phyloP scores from a whole-genome alignment of 176 grass and related monocot species.

The Oryza coarctata region DNA sequence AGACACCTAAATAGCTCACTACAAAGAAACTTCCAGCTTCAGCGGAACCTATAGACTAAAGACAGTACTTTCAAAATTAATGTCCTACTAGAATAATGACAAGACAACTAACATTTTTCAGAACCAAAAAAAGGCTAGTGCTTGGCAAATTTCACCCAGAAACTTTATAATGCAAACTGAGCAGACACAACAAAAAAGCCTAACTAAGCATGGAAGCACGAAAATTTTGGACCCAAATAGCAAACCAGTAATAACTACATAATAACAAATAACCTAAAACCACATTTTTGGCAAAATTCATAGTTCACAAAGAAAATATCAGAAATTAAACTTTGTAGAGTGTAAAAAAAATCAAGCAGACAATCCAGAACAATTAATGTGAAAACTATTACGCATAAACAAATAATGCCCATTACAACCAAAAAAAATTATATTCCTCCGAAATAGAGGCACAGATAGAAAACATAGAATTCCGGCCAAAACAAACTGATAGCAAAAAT shows the following conservation, averaged over 20 bases:
- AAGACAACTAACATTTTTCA: background rate
- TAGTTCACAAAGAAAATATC: too few species aligned
- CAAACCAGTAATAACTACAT: too few species aligned
- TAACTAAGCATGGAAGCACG: too few species aligned
- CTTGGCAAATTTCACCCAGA: too few species aligned
- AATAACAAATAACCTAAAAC: too few species aligned
- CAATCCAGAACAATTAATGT: background rate
- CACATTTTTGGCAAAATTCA: too few species aligned
- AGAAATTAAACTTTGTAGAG: too few species aligned
- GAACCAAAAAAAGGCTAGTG: background rate
- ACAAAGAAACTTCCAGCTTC: background rate
- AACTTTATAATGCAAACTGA: too few species aligned
- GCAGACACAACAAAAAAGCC: too few species aligned
- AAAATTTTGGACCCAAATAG: too few species aligned
- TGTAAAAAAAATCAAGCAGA: background rate
- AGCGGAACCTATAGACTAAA: background rate
- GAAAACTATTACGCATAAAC: background rate
- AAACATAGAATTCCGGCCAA: background rate
- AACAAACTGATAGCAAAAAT: background rate
- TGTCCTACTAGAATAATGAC: background rate
- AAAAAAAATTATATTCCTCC: background rate
- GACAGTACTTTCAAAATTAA: background rate
- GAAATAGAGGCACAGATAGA: background rate
- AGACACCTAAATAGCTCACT: background rate
- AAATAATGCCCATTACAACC: background rate